Conservation (phyloP, 495 filamentous ascomycete genomes). For the Penicillium macrosclerotiorum region DNA sequence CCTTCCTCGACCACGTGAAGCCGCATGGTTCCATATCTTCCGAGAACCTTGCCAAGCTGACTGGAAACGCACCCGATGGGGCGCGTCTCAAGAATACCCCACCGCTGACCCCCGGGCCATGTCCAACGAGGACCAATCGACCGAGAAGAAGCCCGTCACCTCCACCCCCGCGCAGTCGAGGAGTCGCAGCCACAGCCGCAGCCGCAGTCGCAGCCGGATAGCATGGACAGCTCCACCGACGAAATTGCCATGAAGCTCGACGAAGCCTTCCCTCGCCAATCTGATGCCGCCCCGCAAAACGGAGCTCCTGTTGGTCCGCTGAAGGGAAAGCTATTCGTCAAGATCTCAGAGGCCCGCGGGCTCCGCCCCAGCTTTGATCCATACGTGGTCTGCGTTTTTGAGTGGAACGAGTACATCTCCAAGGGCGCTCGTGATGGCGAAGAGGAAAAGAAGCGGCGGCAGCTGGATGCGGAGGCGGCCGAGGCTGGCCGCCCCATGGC, state of each 20-base stretch:
- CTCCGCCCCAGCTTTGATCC: slow-evolving; percentile 80
- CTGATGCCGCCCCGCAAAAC: slow-evolving; percentile 35
- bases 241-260: slow-evolving; percentile 45
- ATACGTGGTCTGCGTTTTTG: slow-evolving; percentile 95
- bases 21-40: slow-evolving; percentile 52
- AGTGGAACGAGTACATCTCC: slow-evolving; percentile 94
- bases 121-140: slow-evolving; percentile 58
- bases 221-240: slow-evolving; percentile 32
- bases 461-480: slow-evolving; percentile 63
- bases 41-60: slow-evolving; percentile 84
- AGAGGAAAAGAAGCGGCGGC: slow-evolving; percentile 46
- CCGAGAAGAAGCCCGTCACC: slow-evolving; percentile 34
- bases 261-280: slow-evolving; percentile 39
- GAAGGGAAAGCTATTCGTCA: slow-evolving; percentile 87
- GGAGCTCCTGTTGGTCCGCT: slow-evolving; percentile 67
- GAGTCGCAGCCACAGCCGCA: slow-evolving; percentile 22
- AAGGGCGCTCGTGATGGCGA: slow-evolving; percentile 66
- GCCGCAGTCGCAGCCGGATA: slow-evolving; percentile 22
- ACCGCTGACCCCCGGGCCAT: slow-evolving; percentile 83
- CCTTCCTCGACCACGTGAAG: slow-evolving; percentile 51
- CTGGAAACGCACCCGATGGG: slow-evolving; percentile 62
- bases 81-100: slow-evolving; percentile 80
- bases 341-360: slow-evolving; percentile 79
- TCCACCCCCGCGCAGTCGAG: slow-evolving; percentile 28
- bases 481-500: slow-evolving; percentile 83